These are phyloP conservation scores for Vitis rotundifolia DNA, from an alignment of 164 flowering plant species.

Conservation along the genomic window DNA sequence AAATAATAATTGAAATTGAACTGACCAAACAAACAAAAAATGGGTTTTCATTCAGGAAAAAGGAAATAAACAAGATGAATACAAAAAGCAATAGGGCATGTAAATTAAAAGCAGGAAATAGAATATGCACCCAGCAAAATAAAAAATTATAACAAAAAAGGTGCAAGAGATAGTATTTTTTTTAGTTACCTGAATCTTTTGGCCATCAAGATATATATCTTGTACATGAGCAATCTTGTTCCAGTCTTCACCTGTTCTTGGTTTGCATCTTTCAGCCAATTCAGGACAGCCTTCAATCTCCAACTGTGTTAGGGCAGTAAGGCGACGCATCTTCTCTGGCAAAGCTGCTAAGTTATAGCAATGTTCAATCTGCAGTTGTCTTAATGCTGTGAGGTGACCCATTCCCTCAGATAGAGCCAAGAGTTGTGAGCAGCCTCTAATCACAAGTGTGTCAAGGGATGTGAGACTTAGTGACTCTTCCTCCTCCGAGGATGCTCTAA, in stretches of 20 bases:
- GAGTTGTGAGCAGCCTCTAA: neutral
- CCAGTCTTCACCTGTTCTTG: conserved; percentile 8
- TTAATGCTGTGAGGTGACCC: neutral
- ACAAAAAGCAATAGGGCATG: too few relatives aligned
- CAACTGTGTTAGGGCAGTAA: neutral
- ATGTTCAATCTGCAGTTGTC: neutral
- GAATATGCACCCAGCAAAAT: too few relatives aligned
- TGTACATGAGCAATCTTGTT: conserved; percentile 5
- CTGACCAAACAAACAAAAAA: too few relatives aligned
- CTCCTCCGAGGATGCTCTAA: neutral
- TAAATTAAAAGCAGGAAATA: too few relatives aligned
- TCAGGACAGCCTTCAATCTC: neutral
- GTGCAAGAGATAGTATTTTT: too few relatives aligned
- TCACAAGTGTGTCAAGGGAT: neutral
- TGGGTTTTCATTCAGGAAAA: too few relatives aligned
- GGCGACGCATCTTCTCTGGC: neutral
- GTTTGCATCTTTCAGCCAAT: neutral
- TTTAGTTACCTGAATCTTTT: too few relatives aligned
- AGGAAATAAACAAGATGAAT: too few relatives aligned
- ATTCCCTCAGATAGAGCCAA: neutral
- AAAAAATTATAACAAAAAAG: too few relatives aligned
- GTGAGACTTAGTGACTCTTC: neutral
- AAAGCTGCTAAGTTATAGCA: neutral
- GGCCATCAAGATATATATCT: too few relatives aligned
- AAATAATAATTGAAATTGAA: too few relatives aligned